A percentile compares a stretch with the other conserved stretches of the same genome.
Conservation (phyloP, 257 asterid species). For the Solanum pennellii region DNA sequence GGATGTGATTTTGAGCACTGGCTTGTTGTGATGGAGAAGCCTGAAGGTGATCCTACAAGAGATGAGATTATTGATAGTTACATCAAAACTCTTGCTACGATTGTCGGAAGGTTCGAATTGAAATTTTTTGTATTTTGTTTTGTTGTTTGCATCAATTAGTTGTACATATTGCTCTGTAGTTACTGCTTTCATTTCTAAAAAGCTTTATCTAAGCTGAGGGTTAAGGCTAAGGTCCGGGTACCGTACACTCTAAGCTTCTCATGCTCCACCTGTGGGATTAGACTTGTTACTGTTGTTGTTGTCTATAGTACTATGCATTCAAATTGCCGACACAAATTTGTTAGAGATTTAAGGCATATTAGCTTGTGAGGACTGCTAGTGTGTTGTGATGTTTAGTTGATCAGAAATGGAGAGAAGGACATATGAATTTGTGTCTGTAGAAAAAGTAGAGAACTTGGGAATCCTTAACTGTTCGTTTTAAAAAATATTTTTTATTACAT, state of each 20-base stretch:
- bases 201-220: background rate
- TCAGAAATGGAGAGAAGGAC: background rate
- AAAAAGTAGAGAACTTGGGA: background rate
- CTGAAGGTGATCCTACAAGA: slow-evolving; percentile 60
- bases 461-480: background rate
- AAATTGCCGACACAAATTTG: background rate
- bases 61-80: slow-evolving; percentile 72
- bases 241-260: background rate
- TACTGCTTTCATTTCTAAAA: background rate
- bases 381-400: background rate
- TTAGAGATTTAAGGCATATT: background rate
- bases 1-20: slow-evolving; percentile 99
- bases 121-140: background rate
- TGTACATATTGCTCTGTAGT: background rate
- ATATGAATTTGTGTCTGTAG: background rate
- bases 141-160: background rate
- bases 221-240: background rate
- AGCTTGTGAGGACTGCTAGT: background rate
- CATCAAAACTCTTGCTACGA: slow-evolving; percentile 59
- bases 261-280: background rate
- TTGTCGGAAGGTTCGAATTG: slow-evolving; percentile 62
- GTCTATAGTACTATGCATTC: background rate
- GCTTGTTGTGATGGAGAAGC: slow-evolving; percentile 92
- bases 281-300: background rate
- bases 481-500: no score